A percentile compares a stretch with the other conserved stretches of the same genome.
Evolutionary conservation across 306 rosid species (phyloP).

Genomic region (Canavalia ensiformis): DNA sequence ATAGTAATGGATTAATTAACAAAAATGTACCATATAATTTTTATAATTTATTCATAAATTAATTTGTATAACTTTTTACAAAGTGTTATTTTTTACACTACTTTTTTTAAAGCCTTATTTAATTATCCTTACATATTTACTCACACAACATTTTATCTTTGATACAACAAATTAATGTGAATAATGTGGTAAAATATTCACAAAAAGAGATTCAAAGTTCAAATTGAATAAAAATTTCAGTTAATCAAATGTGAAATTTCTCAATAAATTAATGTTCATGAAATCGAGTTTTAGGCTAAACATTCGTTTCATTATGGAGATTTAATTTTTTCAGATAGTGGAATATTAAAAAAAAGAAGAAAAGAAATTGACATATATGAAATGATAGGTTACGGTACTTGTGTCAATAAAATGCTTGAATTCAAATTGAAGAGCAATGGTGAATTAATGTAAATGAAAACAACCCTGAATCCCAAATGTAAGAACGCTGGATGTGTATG

Average conservation of each 20-base stretch:
- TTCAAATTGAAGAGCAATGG: slow-evolving; percentile 1
- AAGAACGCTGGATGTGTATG: background rate
- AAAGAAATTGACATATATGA: background rate
- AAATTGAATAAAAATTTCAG: background rate
- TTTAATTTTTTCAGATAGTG: no score
- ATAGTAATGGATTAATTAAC: background rate
- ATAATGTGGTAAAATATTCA: background rate
- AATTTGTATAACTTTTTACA: no score
- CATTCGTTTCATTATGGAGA: background rate
- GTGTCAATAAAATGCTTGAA: background rate
- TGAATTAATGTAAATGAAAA: slow-evolving; percentile 17
- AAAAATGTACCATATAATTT: no score
- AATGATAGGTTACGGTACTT: background rate
- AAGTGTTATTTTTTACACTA: no score
- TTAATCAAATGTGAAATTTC: background rate
- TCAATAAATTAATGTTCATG: no score
- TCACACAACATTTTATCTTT: background rate
- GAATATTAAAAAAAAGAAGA: background rate
- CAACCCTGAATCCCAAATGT: background rate
- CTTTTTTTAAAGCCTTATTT: no score
- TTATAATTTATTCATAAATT: no score
- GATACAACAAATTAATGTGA: background rate
- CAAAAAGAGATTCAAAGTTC: background rate
- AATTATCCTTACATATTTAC: background rate
- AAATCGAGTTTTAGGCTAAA: background rate